phyloP scores from a whole-genome alignment of 345 rosid species.

The Eucalyptus cloeziana region DNA sequence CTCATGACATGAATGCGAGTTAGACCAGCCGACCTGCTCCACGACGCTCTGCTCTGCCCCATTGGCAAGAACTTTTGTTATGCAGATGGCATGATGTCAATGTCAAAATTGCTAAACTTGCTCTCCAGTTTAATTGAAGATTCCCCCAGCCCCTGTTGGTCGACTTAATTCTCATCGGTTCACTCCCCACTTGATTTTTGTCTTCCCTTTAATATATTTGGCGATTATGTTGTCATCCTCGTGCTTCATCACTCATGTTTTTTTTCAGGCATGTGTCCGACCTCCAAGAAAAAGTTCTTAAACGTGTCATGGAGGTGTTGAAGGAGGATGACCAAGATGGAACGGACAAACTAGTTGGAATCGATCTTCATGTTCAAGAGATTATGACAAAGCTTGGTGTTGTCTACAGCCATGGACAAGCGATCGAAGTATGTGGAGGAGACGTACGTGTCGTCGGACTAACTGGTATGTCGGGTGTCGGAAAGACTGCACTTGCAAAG shows the following conservation, averaged over 20 bases:
- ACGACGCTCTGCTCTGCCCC: too few relatives aligned
- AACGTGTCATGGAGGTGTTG: neutral
- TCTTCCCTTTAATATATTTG: neutral
- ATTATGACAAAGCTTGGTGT: neutral
- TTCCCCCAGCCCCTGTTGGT: neutral
- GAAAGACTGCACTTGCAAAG: too few relatives aligned
- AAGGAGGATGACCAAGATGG: neutral
- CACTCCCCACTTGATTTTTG: neutral
- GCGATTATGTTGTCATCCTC: rapidly evolving
- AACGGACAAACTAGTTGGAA: neutral
- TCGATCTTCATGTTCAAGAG: neutral
- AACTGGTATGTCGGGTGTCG: rapidly evolving
- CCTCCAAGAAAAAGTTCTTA: neutral
- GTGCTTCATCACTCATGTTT: neutral
- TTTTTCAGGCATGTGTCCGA: neutral
- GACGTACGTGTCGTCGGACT: rapidly evolving
- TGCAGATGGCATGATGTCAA: neutral
- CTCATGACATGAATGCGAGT: too few relatives aligned
- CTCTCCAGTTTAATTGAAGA: neutral
- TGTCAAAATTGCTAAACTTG: neutral
- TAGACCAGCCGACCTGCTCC: too few relatives aligned
- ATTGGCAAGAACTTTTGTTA: too few relatives aligned
- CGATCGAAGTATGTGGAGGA: rapidly evolving
- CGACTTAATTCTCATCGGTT: neutral
- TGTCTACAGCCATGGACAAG: neutral